Conservation (phyloP, 2,329 filamentous ascomycete genomes). For the Fusarium penzigii region DNA sequence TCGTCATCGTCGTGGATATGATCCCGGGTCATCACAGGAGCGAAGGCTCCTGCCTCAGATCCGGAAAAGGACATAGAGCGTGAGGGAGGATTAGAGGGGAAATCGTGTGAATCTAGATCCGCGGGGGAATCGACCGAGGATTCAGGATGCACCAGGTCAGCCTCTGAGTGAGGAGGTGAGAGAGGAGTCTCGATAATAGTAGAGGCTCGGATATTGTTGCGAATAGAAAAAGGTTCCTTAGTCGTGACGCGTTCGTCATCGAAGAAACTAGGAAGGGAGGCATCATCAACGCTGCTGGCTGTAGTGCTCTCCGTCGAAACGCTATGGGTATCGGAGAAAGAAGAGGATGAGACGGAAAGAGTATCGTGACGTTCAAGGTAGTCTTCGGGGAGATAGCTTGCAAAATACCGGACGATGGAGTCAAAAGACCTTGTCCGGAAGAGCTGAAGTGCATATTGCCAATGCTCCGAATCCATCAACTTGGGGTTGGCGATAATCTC, state of each 20-base stretch:
- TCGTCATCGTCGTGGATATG: constrained; percentile 42
- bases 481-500: constrained; percentile 62
- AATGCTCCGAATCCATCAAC: constrained; percentile 60
- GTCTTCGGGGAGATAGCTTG: constrained; percentile 57
- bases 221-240: constrained; percentile 43
- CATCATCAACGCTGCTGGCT: constrained; percentile 42
- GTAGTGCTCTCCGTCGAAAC: constrained; percentile 39
- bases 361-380: constrained; percentile 44
- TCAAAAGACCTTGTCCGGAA: constrained; percentile 61
- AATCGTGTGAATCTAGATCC: constrained; percentile 35
- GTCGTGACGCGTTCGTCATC: constrained; percentile 46
- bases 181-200: constrained; percentile 28
- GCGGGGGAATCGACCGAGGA: constrained; percentile 41
- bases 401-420: constrained; percentile 61
- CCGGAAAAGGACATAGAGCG: constrained; percentile 55
- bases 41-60: constrained; percentile 46
- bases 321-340: constrained; percentile 41
- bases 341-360: constrained; percentile 37
- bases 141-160: constrained; percentile 42
- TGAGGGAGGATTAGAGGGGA: constrained; percentile 42
- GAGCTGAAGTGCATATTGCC: constrained; percentile 59
- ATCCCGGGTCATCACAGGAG: constrained; percentile 32
- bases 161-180: constrained; percentile 51
- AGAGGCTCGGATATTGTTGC: constrained; percentile 24
- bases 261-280: constrained; percentile 42